These are phyloP conservation scores for Liriodendron chinense DNA, from an alignment of 164 flowering plant genomes.

Conservation along the genomic window DNA sequence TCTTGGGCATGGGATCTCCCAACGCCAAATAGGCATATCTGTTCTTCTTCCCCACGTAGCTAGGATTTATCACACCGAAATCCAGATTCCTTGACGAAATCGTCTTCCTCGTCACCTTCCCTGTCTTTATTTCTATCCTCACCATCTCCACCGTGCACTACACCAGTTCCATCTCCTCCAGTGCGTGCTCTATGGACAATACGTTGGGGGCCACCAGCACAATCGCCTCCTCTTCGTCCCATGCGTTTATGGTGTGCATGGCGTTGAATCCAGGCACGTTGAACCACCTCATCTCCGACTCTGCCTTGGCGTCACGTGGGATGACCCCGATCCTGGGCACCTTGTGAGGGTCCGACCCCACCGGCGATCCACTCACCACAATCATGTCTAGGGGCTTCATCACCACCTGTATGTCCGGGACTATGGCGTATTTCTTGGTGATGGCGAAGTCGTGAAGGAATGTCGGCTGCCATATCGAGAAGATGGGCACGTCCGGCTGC, in stretches of 20 bases:
- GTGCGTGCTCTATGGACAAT: conserved; percentile 48
- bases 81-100: conserved; percentile 59
- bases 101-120: conserved; percentile 44
- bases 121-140: conserved; percentile 46
- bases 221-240: conserved; percentile 69
- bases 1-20: conserved; percentile 64
- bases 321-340: conserved; percentile 64
- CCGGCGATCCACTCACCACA: conserved; percentile 36
- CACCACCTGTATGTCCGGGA: conserved; percentile 60
- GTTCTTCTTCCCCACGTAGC: conserved; percentile 44
- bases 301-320: conserved; percentile 61
- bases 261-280: conserved; percentile 70
- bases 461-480: conserved; percentile 47
- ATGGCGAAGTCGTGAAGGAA: conserved; percentile 82
- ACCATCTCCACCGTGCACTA: conserved; percentile 64
- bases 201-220: conserved; percentile 65
- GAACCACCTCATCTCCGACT: conserved; percentile 67
- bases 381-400: conserved; percentile 54
- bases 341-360: conserved; percentile 41
- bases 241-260: conserved; percentile 69
- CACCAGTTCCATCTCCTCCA: conserved; percentile 59
- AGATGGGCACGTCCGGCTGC: conserved; percentile 57
- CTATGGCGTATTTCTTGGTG: conserved; percentile 56
- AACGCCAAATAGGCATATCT: conserved; percentile 55
- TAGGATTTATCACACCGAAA: conserved; percentile 60